phyloP scores from a whole-genome alignment of 768 basidiomycete species.

The Pseudohyphozyma bogoriensis region DNA sequence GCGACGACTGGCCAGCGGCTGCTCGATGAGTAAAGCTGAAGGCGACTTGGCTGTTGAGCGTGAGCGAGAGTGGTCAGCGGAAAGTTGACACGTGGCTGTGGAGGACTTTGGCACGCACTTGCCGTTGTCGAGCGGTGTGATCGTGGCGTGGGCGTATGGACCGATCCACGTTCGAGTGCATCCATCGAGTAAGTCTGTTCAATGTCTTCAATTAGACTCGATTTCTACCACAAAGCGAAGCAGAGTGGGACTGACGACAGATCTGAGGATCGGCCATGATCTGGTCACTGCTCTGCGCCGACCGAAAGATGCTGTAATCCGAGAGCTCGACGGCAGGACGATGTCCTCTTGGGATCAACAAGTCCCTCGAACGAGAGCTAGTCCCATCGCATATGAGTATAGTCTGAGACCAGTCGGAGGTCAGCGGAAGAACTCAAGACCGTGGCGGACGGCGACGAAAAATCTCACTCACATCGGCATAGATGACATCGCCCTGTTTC shows the following conservation, averaged over 20 bases:
- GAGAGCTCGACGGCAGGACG: slow-evolving; percentile 8
- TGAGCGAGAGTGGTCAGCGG: too few relatives aligned
- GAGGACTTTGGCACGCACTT: too few relatives aligned
- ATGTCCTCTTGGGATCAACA: too few relatives aligned
- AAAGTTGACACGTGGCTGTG: too few relatives aligned
- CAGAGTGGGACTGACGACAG: slow-evolving; percentile 1
- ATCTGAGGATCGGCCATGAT: slow-evolving; percentile 3
- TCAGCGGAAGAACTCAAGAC: background rate
- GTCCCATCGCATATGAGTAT: slow-evolving; percentile 22
- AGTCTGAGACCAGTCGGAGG: slow-evolving; percentile 1
- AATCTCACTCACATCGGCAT: slow-evolving; percentile 1
- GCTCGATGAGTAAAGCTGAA: too few relatives aligned
- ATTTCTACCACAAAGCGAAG: background rate
- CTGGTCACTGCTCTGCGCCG: background rate
- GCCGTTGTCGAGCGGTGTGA: slow-evolving; percentile 23
- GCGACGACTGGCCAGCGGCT: too few relatives aligned
- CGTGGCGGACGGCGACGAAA: background rate
- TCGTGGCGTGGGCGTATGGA: slow-evolving; percentile 12
- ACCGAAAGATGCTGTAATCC: slow-evolving; percentile 24
- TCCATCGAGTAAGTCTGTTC: slow-evolving; percentile 20
- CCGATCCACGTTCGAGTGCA: slow-evolving; percentile 24
- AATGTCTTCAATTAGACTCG: background rate
- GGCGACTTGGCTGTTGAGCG: too few relatives aligned
- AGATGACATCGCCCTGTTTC: background rate
- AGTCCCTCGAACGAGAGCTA: too few relatives aligned